phyloP scores from a whole-genome alignment of 305 asterid species.

The Fraxinus nigra region DNA sequence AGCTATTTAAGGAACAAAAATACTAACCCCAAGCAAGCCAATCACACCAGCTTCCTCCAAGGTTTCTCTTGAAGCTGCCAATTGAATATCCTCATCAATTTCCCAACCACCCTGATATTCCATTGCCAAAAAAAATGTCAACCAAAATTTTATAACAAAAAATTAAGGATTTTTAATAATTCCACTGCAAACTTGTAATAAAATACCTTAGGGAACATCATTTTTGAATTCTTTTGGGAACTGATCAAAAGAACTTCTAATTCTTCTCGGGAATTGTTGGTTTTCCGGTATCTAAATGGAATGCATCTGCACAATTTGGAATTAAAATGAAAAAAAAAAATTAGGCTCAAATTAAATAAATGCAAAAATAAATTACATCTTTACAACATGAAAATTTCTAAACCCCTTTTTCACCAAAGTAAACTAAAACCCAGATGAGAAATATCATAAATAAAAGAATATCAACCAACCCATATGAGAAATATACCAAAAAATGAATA shows the following conservation, averaged over 20 bases:
- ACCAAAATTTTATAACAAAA: background rate
- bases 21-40: slow-evolving; percentile 65
- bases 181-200: background rate
- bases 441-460: background rate
- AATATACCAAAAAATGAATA: background rate
- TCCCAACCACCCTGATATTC: slow-evolving; percentile 94
- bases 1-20: background rate
- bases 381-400: background rate
- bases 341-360: background rate
- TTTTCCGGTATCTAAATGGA: slow-evolving; percentile 57
- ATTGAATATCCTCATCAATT: slow-evolving; percentile 74
- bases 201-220: slow-evolving; percentile 84
- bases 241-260: slow-evolving; percentile 73
- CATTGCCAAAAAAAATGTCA: slow-evolving; percentile 28
- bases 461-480: background rate
- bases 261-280: slow-evolving; percentile 45
- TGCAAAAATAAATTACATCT: slow-evolving; percentile 1
- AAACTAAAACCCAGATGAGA: background rate
- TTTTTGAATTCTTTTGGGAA: slow-evolving; percentile 67
- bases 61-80: slow-evolving; percentile 85
- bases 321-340: background rate
- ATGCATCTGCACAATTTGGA: slow-evolving; percentile 64
- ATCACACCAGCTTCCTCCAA: slow-evolving; percentile 87
- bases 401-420: background rate
- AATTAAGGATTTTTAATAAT: background rate